phyloP scores from a whole-genome alignment of 345 rosid species.

The Salix arbutifolia region DNA sequence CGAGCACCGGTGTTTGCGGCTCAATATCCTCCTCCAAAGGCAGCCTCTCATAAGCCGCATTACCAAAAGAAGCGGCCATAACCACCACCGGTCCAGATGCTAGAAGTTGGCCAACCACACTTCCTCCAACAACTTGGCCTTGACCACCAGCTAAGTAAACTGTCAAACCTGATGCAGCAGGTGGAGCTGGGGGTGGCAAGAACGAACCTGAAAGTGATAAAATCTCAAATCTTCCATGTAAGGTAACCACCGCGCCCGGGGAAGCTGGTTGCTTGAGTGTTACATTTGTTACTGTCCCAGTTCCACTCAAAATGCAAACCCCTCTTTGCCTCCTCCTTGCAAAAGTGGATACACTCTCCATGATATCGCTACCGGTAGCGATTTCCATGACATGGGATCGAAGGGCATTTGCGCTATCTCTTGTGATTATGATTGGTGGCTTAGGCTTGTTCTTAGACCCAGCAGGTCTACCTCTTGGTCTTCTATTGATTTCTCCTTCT shows the following conservation, averaged over 20 bases:
- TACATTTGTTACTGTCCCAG: slow-evolving; percentile 81
- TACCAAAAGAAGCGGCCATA: slow-evolving; percentile 95
- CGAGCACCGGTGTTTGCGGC: slow-evolving; percentile 25
- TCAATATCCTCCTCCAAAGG: slow-evolving; percentile 76
- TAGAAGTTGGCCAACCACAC: slow-evolving; percentile 68
- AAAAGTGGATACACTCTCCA: slow-evolving; percentile 73
- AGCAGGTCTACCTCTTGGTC: slow-evolving; percentile 81
- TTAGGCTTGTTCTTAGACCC: slow-evolving; percentile 91
- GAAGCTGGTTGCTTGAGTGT: slow-evolving; percentile 76
- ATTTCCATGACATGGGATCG: slow-evolving; percentile 91
- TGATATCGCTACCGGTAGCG: slow-evolving; percentile 69
- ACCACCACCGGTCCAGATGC: slow-evolving; percentile 88
- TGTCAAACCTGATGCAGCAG: slow-evolving; percentile 79
- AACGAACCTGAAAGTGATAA: slow-evolving; percentile 83
- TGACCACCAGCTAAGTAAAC: slow-evolving; percentile 94
- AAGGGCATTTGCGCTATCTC: slow-evolving; percentile 95
- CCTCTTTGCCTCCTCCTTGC: slow-evolving; percentile 83
- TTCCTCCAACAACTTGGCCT: slow-evolving; percentile 95
- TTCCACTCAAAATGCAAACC: slow-evolving; percentile 79
- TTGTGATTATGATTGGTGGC: slow-evolving; percentile 87
- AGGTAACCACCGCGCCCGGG: slow-evolving; percentile 67
- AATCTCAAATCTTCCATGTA: slow-evolving; percentile 92
- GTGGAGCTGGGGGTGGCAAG: slow-evolving; percentile 93
- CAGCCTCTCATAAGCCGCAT: slow-evolving; percentile 92
- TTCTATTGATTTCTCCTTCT: slow-evolving; percentile 51